These are phyloP conservation scores for Marchantia polymorpha DNA, from an alignment of 225 moss, liverwort and hornwort species.

Conservation along the genomic window DNA sequence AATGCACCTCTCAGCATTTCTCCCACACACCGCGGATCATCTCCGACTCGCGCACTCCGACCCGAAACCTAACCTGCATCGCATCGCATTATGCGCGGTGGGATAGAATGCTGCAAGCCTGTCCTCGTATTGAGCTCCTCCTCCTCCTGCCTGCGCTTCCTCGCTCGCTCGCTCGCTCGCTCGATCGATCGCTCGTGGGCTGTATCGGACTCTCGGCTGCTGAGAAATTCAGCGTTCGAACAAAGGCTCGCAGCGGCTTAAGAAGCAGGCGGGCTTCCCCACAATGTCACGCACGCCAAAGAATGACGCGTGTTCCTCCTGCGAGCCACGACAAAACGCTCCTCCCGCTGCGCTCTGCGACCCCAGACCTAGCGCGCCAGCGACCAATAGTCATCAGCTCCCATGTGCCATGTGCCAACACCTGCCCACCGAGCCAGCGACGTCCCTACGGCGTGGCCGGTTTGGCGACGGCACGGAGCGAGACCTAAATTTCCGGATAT, in stretches of 20 bases:
- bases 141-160: too few relatives aligned
- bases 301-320: slow-evolving; percentile 3
- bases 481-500: slow-evolving; percentile 4
- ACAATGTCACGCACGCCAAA: neutral
- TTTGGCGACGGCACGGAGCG: neutral
- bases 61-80: neutral
- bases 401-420: neutral
- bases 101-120: neutral
- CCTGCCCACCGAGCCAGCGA: neutral
- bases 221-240: neutral
- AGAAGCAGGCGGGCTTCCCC: slow-evolving; percentile 3
- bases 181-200: too few relatives aligned
- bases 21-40: neutral
- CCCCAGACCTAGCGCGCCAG: slow-evolving; percentile 1
- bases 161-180: neutral
- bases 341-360: too few relatives aligned
- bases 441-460: too few relatives aligned
- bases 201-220: neutral
- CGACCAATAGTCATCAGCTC: neutral
- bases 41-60: neutral
- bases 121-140: neutral
- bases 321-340: neutral
- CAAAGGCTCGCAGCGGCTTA: neutral
- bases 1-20: neutral
- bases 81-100: neutral